Evolutionary conservation across 2,329 filamentous ascomycete species (phyloP).

Genomic region (Fusarium palustre): DNA sequence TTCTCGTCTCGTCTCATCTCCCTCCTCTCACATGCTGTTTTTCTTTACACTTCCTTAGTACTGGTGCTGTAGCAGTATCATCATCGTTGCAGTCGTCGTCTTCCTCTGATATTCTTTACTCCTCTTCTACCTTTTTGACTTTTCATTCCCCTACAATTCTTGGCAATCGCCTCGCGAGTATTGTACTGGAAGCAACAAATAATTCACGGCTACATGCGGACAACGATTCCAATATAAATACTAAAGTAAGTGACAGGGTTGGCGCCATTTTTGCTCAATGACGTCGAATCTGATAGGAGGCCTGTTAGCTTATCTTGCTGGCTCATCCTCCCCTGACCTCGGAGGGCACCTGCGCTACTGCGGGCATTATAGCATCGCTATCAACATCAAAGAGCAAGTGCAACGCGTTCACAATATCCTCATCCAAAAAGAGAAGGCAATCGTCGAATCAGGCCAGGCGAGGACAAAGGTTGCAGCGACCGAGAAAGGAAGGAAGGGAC

Average conservation of each 20-base stretch:
- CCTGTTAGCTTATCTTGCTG: slow-evolving; percentile 65
- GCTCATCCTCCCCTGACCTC: not conserved
- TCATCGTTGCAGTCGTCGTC: not conserved
- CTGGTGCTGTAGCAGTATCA: slow-evolving; percentile 1
- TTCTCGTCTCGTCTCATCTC: not conserved
- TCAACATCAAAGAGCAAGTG: slow-evolving; percentile 13
- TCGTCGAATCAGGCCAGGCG: slow-evolving; percentile 33
- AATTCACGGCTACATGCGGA: slow-evolving; percentile 2
- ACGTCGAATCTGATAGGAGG: slow-evolving; percentile 65
- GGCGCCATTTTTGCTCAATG: slow-evolving; percentile 56
- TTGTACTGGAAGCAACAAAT: slow-evolving; percentile 10
- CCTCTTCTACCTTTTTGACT: slow-evolving; percentile 16
- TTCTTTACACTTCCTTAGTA: slow-evolving; percentile 26
- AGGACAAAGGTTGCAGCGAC: slow-evolving; percentile 19
- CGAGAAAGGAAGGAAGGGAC: slow-evolving; percentile 10
- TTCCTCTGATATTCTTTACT: slow-evolving; percentile 17
- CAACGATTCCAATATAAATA: slow-evolving; percentile 18
- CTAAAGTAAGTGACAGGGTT: slow-evolving; percentile 11
- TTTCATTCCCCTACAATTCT: slow-evolving; percentile 15
- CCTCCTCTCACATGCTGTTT: slow-evolving; percentile 42
- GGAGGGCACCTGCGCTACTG: not conserved
- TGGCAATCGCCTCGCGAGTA: not conserved
- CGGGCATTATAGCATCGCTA: slow-evolving; percentile 1
- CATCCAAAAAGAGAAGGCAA: slow-evolving; percentile 13
- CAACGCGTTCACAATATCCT: slow-evolving; percentile 26